A percentile compares a stretch with the other conserved stretches of the same genome.
Evolutionary conservation across 2,329 filamentous ascomycete genomes (phyloP).

Genomic region (Cercospora sojina): DNA sequence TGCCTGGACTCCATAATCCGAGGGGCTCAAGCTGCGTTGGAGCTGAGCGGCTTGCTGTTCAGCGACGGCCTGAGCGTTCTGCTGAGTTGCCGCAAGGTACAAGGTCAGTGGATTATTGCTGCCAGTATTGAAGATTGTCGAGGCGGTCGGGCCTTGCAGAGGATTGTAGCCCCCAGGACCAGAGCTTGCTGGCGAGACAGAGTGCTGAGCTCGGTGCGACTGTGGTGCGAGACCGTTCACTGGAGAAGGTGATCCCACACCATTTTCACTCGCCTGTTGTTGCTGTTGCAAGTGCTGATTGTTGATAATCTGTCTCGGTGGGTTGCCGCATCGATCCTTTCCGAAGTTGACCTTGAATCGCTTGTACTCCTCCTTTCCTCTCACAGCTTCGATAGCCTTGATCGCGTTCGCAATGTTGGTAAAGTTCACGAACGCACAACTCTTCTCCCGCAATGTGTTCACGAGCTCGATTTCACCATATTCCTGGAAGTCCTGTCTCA

Average conservation of each 20-base stretch:
- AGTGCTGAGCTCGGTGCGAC: conserved; percentile 51
- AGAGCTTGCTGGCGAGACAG: conserved; percentile 61
- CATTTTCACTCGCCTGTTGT: conserved; percentile 56
- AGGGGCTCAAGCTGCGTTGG: conserved; percentile 33
- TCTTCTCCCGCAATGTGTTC: conserved; percentile 96
- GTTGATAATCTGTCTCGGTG: conserved; percentile 77
- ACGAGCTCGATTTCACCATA: conserved; percentile 97
- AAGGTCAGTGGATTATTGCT: conserved; percentile 86
- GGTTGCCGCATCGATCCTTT: conserved; percentile 96
- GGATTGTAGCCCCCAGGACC: conserved; percentile 60
- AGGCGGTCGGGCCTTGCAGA: conserved; percentile 63
- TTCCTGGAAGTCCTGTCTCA: conserved; percentile 95
- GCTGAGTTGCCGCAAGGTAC: conserved; percentile 65
- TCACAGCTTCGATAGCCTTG: conserved; percentile 95
- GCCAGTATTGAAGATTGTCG: conserved; percentile 73
- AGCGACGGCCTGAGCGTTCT: conserved; percentile 62
- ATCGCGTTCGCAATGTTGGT: conserved; percentile 99
- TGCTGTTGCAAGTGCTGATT: conserved; percentile 58
- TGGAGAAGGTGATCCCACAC: conserved; percentile 55
- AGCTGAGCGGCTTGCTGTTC: conserved; percentile 46
- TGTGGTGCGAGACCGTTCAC: conserved; percentile 59
- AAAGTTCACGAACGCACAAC: conserved; percentile 99
- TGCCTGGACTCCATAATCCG: conserved; percentile 60
- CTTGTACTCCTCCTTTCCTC: conserved; percentile 92
- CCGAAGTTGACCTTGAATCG: conserved; percentile 99